phyloP scores from a whole-genome alignment of 306 rosid species.

The Quercus glauca region DNA sequence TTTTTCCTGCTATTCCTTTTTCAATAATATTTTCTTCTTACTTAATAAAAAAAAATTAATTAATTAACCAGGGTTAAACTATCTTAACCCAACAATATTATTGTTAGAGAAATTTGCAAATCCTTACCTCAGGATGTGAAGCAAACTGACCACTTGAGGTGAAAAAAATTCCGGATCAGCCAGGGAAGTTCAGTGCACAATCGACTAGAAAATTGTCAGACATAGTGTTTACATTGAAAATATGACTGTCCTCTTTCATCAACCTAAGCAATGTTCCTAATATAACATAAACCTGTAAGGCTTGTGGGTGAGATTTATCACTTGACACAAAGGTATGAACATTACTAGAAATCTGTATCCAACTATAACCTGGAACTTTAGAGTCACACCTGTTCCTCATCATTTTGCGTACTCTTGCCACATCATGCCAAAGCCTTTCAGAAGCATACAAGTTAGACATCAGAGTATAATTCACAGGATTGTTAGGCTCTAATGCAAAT shows the following conservation, averaged over 20 bases:
- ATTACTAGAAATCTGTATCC: conserved; percentile 56
- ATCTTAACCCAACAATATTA: neutral
- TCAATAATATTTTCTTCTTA: no score
- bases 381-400: conserved; percentile 36
- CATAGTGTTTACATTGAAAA: neutral
- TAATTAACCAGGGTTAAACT: no score
- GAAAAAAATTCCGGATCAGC: neutral
- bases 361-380: conserved; percentile 63
- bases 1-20: no score
- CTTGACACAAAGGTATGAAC: conserved; percentile 52
- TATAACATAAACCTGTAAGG: conserved; percentile 34
- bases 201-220: neutral
- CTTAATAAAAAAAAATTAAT: no score
- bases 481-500: conserved; percentile 47
- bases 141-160: neutral
- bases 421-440: conserved; percentile 60
- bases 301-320: conserved; percentile 47
- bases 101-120: neutral
- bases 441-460: conserved; percentile 68
- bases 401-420: conserved; percentile 46
- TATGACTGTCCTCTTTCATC: conserved; percentile 40
- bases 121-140: neutral
- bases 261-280: conserved; percentile 38
- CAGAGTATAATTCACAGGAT: conserved; percentile 49
- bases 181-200: neutral